Conservation (phyloP, 2,329 filamentous ascomycete species). For the Tolypocladium capitatum region DNA sequence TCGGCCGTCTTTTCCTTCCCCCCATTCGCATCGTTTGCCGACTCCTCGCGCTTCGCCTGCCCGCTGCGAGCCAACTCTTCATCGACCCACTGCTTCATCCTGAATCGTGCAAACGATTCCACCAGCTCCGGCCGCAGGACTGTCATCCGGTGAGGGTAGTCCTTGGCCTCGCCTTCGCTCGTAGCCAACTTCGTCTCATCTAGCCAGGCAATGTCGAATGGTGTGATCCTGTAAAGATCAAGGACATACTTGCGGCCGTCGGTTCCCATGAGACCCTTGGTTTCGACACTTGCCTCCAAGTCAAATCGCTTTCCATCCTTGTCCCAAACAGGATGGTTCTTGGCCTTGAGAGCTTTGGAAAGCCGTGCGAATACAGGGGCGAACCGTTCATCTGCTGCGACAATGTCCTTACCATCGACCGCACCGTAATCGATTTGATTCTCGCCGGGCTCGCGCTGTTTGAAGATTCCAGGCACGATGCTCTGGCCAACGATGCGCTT, state of each 20-base stretch:
- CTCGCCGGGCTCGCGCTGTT: conserved; percentile 92
- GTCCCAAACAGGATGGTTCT: conserved; percentile 95
- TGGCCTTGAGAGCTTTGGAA: conserved; percentile 79
- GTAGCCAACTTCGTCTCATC: conserved; percentile 52
- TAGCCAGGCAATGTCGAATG: conserved; percentile 80
- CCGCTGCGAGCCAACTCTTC: conserved; percentile 56
- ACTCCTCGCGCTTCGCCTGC: conserved; percentile 17
- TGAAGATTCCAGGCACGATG: conserved; percentile 97
- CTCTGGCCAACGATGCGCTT: conserved; percentile 96
- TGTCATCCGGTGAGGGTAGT: conserved; percentile 93
- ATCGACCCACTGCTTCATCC: conserved; percentile 81
- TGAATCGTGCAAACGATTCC: conserved; percentile 69
- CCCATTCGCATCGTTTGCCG: conserved; percentile 20
- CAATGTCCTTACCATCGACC: conserved; percentile 91
- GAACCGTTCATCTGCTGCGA: conserved; percentile 83
- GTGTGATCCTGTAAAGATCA: conserved; percentile 88
- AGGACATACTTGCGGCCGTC: conserved; percentile 97
- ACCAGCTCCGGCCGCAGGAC: conserved; percentile 83
- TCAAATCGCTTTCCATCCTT: conserved; percentile 86
- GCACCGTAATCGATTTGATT: conserved; percentile 98
- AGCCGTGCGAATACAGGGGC: conserved; percentile 75
- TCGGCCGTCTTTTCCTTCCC: conserved; percentile 21
- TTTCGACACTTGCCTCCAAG: conserved; percentile 90
- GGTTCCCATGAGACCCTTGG: conserved; percentile 92
- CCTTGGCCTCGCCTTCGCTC: conserved; percentile 26